Evolutionary conservation across 2,329 filamentous ascomycete species (phyloP), one percentile per base, ranked within the genome.

Genomic region (Chrysosporium queenslandicum): DNA sequence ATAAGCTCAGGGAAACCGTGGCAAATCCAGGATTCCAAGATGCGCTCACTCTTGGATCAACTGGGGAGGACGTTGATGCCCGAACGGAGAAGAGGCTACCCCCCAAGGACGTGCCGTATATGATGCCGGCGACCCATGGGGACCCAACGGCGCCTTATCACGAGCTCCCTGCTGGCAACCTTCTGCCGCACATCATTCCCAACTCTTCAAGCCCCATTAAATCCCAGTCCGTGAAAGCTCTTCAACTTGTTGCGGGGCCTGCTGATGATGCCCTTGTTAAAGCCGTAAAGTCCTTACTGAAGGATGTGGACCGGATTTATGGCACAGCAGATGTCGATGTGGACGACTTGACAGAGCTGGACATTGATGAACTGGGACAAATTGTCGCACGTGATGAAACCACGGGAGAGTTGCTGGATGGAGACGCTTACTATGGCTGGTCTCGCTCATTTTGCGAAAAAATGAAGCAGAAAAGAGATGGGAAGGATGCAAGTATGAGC

Each of bases 351-450:
- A 68, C 72, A 1, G 63, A 74, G 4, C 68, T 75, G n/a, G 82
- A 87, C 57, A 71, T 91, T n/a, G 84, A 87, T 62, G 81, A 84
- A 58, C 74, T 92, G 54, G 88, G 87, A 9, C 84, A 92, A 64
- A 70, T 77, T 14, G 72, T 87, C 49, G 70, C 82, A 16, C 66
- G 79, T 2, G 81, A 88, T 59, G 80, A 83, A 58, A 70, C 79
- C n/a, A 84, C 79, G 0, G 82, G 82, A 0, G 79, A 85, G 2
- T 69, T 83, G 1, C 64, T 82, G 5, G 74, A 76, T 5, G 83
- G 82, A 1, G 82, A 87, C 57, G 87, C 85, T 0, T 94, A 94
- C 66, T 94, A 94, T 64, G 89, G 88, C 55, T 94, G 89, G 89
- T 91, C 87, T 4, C 77, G 79, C 36, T 73, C 74, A 0, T 92